Evolutionary conservation across 2,329 filamentous ascomycete species (phyloP).

Genomic region (Ploettnerulaceae sp.): DNA sequence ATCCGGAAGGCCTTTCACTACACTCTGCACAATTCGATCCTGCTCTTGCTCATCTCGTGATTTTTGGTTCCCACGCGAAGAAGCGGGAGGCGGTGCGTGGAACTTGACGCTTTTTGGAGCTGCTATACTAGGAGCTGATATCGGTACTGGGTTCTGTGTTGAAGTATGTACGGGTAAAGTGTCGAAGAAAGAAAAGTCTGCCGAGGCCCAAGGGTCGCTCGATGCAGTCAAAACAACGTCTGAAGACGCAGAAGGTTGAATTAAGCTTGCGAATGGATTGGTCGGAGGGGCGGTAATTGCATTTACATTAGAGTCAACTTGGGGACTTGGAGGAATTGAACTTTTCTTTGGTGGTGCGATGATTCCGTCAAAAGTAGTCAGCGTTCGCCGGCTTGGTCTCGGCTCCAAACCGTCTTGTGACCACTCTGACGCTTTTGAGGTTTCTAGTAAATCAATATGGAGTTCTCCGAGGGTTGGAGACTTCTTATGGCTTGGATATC

Average conservation of each 20-base stretch:
- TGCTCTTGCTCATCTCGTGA: slow-evolving; percentile 31
- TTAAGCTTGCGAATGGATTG: neutral
- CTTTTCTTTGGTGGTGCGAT: neutral
- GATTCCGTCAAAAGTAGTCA: slow-evolving; percentile 9
- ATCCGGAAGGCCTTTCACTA: slow-evolving; percentile 34
- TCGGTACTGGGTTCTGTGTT: neutral
- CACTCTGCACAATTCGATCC: slow-evolving; percentile 30
- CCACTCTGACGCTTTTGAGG: neutral
- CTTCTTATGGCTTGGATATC: slow-evolving; percentile 20
- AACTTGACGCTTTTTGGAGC: slow-evolving; percentile 7
- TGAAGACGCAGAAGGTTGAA: neutral
- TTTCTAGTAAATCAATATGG: neutral
- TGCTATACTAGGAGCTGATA: neutral
- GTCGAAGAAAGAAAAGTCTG: slow-evolving; percentile 37
- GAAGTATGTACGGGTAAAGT: slow-evolving; percentile 13
- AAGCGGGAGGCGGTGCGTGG: slow-evolving; percentile 4
- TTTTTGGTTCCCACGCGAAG: slow-evolving; percentile 18
- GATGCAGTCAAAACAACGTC: slow-evolving; percentile 1
- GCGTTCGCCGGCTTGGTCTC: slow-evolving; percentile 8
- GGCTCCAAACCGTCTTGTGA: neutral
- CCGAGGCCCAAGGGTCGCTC: slow-evolving; percentile 33
- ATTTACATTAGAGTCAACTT: neutral
- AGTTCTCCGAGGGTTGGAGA: slow-evolving; percentile 20
- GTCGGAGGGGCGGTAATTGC: neutral
- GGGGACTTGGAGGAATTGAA: neutral